These are phyloP conservation scores for Ottelia alismoides DNA, from an alignment of 106 monocot species.

Conservation along the genomic window DNA sequence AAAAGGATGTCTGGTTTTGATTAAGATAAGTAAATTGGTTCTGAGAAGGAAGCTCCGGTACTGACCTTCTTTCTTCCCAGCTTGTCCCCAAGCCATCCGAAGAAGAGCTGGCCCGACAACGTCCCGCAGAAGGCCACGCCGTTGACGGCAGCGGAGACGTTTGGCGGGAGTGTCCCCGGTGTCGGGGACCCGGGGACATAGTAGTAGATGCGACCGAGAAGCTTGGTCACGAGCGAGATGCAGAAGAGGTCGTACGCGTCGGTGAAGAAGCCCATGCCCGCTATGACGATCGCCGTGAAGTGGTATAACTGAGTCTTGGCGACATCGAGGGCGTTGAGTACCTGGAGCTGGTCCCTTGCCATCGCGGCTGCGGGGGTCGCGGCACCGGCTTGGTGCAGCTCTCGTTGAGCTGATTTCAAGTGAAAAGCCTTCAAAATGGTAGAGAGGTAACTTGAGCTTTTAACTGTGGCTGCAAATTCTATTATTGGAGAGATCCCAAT, in stretches of 20 bases:
- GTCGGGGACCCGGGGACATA: not conserved
- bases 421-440: too few relatives aligned
- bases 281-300: slow-evolving; percentile 71
- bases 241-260: slow-evolving; percentile 92
- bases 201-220: slow-evolving; percentile 76
- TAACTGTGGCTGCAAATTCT: too few relatives aligned
- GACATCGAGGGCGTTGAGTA: slow-evolving; percentile 25
- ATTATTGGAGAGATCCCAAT: too few relatives aligned
- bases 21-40: too few relatives aligned
- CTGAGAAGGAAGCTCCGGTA: too few relatives aligned
- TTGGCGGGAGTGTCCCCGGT: slow-evolving; percentile 5
- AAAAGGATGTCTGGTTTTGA: too few relatives aligned
- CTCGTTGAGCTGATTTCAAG: too few relatives aligned
- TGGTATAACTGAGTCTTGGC: slow-evolving; percentile 80
- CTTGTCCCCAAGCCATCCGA: slow-evolving; percentile 17
- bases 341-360: slow-evolving; percentile 9
- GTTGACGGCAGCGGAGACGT: slow-evolving; percentile 8
- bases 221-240: slow-evolving; percentile 74
- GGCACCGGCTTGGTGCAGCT: too few relatives aligned
- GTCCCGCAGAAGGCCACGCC: slow-evolving; percentile 15
- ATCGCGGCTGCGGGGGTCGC: slow-evolving; percentile 5
- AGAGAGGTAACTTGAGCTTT: too few relatives aligned
- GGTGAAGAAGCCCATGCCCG: slow-evolving; percentile 94
- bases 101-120: slow-evolving; percentile 11
- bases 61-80: too few relatives aligned